phyloP scores from a whole-genome alignment of 495 filamentous ascomycete species.

The Chaetomidium leptoderma region DNA sequence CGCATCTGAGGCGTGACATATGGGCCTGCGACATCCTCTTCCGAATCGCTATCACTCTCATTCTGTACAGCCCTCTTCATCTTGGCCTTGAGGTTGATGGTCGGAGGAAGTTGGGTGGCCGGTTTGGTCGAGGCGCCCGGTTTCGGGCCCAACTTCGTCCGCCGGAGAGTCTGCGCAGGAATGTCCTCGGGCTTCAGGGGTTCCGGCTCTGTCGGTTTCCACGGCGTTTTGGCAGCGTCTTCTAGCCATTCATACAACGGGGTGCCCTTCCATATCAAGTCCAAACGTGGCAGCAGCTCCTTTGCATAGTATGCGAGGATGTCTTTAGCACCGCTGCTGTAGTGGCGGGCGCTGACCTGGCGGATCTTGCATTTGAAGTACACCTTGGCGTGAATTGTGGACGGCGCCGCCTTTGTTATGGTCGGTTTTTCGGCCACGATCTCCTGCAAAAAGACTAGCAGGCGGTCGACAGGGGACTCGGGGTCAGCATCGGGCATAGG shows the following conservation, averaged over 20 bases:
- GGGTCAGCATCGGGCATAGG: neutral
- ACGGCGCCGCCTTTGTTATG: slow-evolving; percentile 12
- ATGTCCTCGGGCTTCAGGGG: slow-evolving; percentile 28
- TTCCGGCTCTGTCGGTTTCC: slow-evolving; percentile 20
- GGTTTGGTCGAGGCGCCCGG: neutral
- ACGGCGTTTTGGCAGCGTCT: slow-evolving; percentile 17
- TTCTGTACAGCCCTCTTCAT: slow-evolving; percentile 11
- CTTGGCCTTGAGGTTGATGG: neutral
- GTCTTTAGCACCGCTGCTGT: slow-evolving; percentile 23
- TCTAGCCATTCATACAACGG: slow-evolving; percentile 30
- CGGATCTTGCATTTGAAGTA: slow-evolving; percentile 35
- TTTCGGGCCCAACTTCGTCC: slow-evolving; percentile 18
- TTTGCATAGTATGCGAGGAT: slow-evolving; percentile 34
- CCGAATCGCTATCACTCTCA: slow-evolving; percentile 15
- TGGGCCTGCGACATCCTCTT: slow-evolving; percentile 12
- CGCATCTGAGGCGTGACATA: slow-evolving; percentile 12
- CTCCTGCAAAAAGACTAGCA: slow-evolving; percentile 18
- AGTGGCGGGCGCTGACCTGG: too few species aligned
- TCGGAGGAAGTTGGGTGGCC: slow-evolving; percentile 8
- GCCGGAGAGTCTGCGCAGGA: slow-evolving; percentile 27
- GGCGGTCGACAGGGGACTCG: slow-evolving; percentile 15
- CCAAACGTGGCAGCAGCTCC: slow-evolving; percentile 29
- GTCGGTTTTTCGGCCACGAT: slow-evolving; percentile 15
- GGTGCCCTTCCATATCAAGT: slow-evolving; percentile 30
- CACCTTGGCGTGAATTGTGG: slow-evolving; percentile 20